phyloP scores from a whole-genome alignment of 1,284 basidiomycete species.

The Anthracocystis walkeri region DNA sequence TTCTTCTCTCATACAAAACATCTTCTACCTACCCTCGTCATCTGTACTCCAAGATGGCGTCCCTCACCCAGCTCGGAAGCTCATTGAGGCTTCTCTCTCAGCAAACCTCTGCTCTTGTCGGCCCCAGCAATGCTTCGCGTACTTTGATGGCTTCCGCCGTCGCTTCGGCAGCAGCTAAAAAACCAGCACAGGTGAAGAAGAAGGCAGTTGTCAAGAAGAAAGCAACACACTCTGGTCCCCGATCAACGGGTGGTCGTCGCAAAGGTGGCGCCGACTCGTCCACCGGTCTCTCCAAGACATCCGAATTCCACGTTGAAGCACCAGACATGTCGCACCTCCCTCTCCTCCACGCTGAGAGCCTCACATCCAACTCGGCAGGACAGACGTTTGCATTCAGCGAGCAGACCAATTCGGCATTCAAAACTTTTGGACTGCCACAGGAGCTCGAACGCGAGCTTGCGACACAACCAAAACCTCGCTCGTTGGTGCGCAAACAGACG shows the following conservation, averaged over 20 bases:
- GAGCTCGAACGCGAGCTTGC: slow-evolving; percentile 50
- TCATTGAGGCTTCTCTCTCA: slow-evolving; percentile 22
- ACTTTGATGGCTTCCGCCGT: slow-evolving; percentile 28
- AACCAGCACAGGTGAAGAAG: slow-evolving; percentile 56
- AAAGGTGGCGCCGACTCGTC: slow-evolving; percentile 60
- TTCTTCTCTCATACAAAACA: neutral
- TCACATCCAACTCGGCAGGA: slow-evolving; percentile 38
- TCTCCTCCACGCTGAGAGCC: slow-evolving; percentile 48
- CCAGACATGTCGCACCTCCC: slow-evolving; percentile 60
- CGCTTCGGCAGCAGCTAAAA: slow-evolving; percentile 45
- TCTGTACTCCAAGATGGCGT: slow-evolving; percentile 22
- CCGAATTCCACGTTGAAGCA: slow-evolving; percentile 47
- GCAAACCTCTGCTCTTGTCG: slow-evolving; percentile 10
- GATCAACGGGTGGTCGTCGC: slow-evolving; percentile 55
- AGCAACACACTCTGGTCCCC: slow-evolving; percentile 37
- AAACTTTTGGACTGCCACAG: slow-evolving; percentile 57
- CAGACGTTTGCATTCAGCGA: slow-evolving; percentile 57
- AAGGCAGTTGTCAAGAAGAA: slow-evolving; percentile 62
- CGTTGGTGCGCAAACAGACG: slow-evolving; percentile 55
- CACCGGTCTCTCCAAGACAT: slow-evolving; percentile 39
- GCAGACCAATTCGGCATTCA: slow-evolving; percentile 47
- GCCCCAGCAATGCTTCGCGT: slow-evolving; percentile 19
- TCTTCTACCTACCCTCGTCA: neutral
- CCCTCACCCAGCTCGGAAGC: slow-evolving; percentile 24
- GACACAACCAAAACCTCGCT: slow-evolving; percentile 49